Evolutionary conservation across 176 grass and related monocot species (phyloP).

Genomic region (Hordeum marinum): DNA sequence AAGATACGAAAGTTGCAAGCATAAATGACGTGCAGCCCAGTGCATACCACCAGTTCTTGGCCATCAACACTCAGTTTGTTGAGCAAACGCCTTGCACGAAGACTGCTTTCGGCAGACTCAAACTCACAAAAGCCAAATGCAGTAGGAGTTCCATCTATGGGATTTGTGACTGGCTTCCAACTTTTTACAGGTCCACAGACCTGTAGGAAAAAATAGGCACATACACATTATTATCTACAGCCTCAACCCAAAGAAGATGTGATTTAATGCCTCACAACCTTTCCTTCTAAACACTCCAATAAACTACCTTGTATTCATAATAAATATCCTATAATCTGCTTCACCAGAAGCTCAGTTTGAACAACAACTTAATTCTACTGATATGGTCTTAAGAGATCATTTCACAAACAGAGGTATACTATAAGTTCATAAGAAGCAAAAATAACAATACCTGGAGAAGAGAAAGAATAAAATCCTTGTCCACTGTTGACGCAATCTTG

Average conservation of each 20-base stretch:
- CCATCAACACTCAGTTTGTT: constrained; percentile 81
- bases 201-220: constrained; percentile 26
- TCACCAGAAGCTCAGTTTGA: background rate
- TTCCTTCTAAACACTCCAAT: background rate
- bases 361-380: background rate
- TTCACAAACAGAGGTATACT: background rate
- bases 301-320: background rate
- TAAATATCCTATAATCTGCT: background rate
- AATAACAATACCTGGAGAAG: constrained; percentile 52
- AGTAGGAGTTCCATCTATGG: constrained; percentile 52
- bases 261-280: background rate
- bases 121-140: constrained; percentile 94
- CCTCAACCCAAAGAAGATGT: background rate
- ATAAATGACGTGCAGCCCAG: background rate
- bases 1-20: background rate
- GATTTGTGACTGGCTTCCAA: constrained; percentile 79
- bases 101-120: constrained; percentile 77
- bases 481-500: constrained; percentile 56
- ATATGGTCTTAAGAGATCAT: background rate
- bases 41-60: constrained; percentile 75
- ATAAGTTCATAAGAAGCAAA: background rate
- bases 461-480: constrained; percentile 59
- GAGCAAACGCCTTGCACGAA: constrained; percentile 67
- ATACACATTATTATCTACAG: background rate
- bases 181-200: constrained; percentile 77